Conservation (phyloP, 2,329 filamentous ascomycete genomes). For the Xylariaceae sp. region DNA sequence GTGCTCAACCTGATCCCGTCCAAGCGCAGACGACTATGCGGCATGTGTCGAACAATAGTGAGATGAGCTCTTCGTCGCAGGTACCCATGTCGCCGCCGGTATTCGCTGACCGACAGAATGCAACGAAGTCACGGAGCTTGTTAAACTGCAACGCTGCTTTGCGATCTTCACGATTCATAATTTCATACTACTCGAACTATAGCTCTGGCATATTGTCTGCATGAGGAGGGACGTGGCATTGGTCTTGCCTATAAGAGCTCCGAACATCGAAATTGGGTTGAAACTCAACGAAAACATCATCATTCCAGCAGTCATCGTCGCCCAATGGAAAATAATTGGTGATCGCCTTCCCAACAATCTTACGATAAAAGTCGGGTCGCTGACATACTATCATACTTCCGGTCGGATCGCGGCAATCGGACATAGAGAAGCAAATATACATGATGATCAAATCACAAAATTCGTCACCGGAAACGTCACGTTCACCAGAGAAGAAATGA, state of each 20-base stretch:
- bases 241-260: conserved; percentile 14
- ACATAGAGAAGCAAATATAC: too few relatives aligned
- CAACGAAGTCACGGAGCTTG: conserved; percentile 37
- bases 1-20: conserved; percentile 64
- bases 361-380: too few relatives aligned
- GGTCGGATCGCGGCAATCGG: too few relatives aligned
- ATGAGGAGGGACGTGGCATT: too few relatives aligned
- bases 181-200: conserved; percentile 12
- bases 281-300: conserved; percentile 16
- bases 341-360: too few relatives aligned
- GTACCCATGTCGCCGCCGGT: conserved; percentile 64
- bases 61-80: conserved; percentile 59
- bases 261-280: conserved; percentile 14
- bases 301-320: conserved; percentile 20
- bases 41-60: conserved; percentile 50
- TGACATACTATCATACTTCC: too few relatives aligned
- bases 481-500: too few relatives aligned
- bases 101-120: conserved; percentile 57
- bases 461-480: too few relatives aligned
- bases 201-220: too few relatives aligned
- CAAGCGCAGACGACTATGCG: conserved; percentile 59
- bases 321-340: conserved; percentile 21
- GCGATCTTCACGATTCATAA: conserved; percentile 16
- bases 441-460: too few relatives aligned
- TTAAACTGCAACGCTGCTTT: conserved; percentile 16